Evolutionary conservation across 2,329 filamentous ascomycete species (phyloP), one percentile per base, ranked within the genome.

Genomic region (Aspergillus oerlinghausenensis): DNA sequence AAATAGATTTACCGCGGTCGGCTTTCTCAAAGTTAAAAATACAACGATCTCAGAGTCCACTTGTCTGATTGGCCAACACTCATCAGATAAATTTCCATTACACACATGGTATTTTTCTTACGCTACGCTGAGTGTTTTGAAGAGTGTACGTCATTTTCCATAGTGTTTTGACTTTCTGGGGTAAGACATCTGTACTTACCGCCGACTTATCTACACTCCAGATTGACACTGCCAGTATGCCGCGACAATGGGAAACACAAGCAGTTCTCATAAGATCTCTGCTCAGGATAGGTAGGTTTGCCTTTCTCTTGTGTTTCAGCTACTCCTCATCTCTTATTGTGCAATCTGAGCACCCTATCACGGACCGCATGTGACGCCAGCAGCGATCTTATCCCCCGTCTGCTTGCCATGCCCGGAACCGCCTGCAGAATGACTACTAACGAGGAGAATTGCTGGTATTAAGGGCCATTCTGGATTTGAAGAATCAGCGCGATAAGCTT

Each of bases 401-500:
- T 49, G 23, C 51, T 55, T 38, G 17, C 40, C 23, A 49, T 53
- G 23, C 19, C 35, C 35, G 26, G 17, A 23, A 21, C 26, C 47
- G 32, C 28, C 38, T 6, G 25, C 28, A 43, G 49, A 50, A 42
- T 43, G 49, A 48, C 35, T 40, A 35, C 25, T 47, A 7, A 47
- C 23, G 8, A 14, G 11, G 7, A 14, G 45, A 1, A 25, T 14
- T 14, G n/a, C 9, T 29, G 35, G 11, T 11, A 42, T 11, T 21
- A 38, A 97, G 92, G 79, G 93, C 93, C 58, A 97, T 97, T 76
- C 88, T 97, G 69, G 92, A 97, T 77, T 89, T 97, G 79, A 97
- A 97, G 80, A 91, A 86, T 76, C 93, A 97, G 79, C 92, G 94
- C 74, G 94, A 99, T 81, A 95, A 92, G 75, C 87, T 99, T 3